These are phyloP conservation scores for Diaporthe amygdali DNA, from an alignment of 2,329 filamentous ascomycete species.

Conservation along the genomic window DNA sequence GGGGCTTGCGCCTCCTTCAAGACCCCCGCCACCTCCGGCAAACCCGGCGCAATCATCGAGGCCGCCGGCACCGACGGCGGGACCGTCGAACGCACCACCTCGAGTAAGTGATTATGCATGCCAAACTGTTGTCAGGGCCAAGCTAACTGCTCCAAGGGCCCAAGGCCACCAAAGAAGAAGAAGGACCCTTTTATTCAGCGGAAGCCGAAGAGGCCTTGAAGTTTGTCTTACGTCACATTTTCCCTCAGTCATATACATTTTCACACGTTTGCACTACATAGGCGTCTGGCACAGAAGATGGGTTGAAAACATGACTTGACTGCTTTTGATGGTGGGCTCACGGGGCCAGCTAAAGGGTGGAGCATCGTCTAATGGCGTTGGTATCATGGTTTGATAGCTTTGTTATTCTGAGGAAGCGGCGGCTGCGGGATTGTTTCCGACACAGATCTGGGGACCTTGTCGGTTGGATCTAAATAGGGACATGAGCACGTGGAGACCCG, in stretches of 20 bases:
- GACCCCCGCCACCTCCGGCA: constrained; percentile 39
- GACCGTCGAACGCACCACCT: background rate
- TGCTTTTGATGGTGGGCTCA: background rate
- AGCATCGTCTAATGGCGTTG: constrained; percentile 2
- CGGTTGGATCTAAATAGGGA: background rate
- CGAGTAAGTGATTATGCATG: constrained; percentile 8
- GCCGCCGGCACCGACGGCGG: constrained; percentile 3
- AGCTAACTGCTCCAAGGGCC: background rate
- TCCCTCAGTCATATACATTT: background rate
- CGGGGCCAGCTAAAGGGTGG: background rate
- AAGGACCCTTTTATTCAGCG: constrained; percentile 53
- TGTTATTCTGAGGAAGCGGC: background rate
- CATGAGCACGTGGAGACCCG: too few species aligned
- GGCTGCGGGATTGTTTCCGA: background rate
- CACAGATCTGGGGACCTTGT: background rate
- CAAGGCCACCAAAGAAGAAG: constrained; percentile 19
- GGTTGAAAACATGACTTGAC: background rate
- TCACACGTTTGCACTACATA: background rate
- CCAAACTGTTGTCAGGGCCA: background rate
- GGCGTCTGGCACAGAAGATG: background rate
- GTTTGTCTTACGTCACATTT: background rate
- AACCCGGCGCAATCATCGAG: constrained; percentile 5
- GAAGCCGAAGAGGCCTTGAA: constrained; percentile 34
- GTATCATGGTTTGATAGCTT: background rate
- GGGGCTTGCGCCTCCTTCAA: constrained; percentile 51